phyloP scores from a whole-genome alignment of 148 eudicot species.

The Rhododendron williamsianum region DNA sequence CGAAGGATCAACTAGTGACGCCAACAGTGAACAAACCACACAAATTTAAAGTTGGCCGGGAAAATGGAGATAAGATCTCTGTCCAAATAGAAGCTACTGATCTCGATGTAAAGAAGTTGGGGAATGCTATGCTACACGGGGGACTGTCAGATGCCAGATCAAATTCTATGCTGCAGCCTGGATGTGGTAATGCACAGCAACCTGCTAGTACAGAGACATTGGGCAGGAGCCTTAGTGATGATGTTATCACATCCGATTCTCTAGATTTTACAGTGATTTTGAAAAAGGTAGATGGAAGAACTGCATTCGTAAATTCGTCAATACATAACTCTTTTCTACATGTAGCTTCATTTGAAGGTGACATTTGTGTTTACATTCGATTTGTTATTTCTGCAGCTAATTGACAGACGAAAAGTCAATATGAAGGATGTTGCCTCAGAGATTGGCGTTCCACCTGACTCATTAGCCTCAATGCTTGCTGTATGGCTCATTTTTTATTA shows the following conservation, averaged over 20 bases:
- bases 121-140: conserved; percentile 26
- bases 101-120: conserved; percentile 20
- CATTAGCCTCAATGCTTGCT: conserved; percentile 47
- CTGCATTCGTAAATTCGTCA: not conserved
- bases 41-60: conserved; percentile 45
- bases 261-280: conserved; percentile 40
- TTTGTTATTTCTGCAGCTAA: conserved; percentile 43
- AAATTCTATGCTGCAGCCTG: conserved; percentile 30
- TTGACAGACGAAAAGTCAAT: conserved; percentile 67
- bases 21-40: conserved; percentile 29
- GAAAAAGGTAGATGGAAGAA: conserved; percentile 52
- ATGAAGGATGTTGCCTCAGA: conserved; percentile 65
- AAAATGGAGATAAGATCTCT: conserved; percentile 50
- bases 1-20: conserved; percentile 17
- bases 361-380: not conserved
- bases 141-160: conserved; percentile 22
- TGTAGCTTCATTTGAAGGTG: not conserved
- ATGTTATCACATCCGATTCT: conserved; percentile 29
- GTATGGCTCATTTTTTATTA: conserved; percentile 38
- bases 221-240: conserved; percentile 24
- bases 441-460: conserved; percentile 54
- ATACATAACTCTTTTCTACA: not conserved
- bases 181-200: conserved; percentile 30
- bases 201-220: conserved; percentile 16
- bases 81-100: conserved; percentile 28